Evolutionary conservation across 78 protist species (phyloP).

Genomic region (Dictyostelium firmibasis): DNA sequence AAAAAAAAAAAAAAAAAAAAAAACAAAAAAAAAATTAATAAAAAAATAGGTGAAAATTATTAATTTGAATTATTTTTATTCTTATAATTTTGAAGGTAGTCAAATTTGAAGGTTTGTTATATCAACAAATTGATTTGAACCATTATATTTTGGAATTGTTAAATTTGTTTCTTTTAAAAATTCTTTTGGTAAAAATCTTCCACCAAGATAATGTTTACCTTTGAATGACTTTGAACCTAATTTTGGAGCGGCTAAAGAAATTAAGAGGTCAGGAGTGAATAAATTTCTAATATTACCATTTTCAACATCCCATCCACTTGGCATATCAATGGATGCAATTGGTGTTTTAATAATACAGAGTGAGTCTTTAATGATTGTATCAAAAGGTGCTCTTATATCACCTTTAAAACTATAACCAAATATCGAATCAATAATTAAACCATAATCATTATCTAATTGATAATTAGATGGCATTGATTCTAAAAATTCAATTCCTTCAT

Average conservation of each 20-base stretch:
- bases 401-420: constrained; percentile 94
- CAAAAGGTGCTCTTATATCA: constrained; percentile 89
- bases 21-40: background rate
- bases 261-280: constrained; percentile 47
- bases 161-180: constrained; percentile 53
- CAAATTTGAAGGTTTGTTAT: background rate
- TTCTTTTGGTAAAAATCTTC: constrained; percentile 88
- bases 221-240: constrained; percentile 78
- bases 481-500: constrained; percentile 28
- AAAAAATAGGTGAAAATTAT: background rate
- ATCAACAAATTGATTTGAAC: constrained; percentile 73
- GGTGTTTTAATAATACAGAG: constrained; percentile 1
- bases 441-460: constrained; percentile 1
- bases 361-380: background rate
- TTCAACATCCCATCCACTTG: constrained; percentile 95
- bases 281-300: constrained; percentile 22
- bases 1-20: too few relatives aligned
- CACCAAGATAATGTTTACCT: constrained; percentile 92
- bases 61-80: too few relatives aligned
- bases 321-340: constrained; percentile 92
- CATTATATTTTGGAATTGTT: constrained; percentile 72
- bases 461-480: constrained; percentile 1
- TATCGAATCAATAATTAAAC: constrained; percentile 89
- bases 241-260: constrained; percentile 92
- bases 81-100: background rate